Conservation (phyloP, 495 filamentous ascomycete species). For the Trichocladium uniseriatum region DNA sequence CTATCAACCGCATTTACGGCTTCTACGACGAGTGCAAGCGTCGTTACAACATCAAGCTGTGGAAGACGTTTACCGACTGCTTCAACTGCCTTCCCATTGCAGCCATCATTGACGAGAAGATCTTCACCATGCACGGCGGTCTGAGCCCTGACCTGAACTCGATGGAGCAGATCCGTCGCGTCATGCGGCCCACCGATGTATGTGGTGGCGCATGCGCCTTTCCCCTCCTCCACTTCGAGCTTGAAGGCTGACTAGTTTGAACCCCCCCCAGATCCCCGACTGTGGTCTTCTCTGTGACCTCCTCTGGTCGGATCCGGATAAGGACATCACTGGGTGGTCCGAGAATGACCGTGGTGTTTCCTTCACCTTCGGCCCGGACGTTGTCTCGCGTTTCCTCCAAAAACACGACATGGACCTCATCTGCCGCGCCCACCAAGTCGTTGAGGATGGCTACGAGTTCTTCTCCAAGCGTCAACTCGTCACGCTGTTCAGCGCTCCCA, state of each 20-base stretch:
- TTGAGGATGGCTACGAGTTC: conserved; percentile 98
- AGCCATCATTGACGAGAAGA: conserved; percentile 99
- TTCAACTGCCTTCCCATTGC: conserved; percentile 99
- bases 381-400: conserved; percentile 95
- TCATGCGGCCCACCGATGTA: conserved; percentile 99
- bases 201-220: conserved; percentile 6
- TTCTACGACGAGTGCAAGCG: conserved; percentile 99
- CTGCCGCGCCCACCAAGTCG: conserved; percentile 97
- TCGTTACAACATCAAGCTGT: conserved; percentile 99
- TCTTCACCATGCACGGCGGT: conserved; percentile 99
- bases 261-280: conserved; percentile 84
- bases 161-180: conserved; percentile 98
- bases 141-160: conserved; percentile 96
- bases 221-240: background rate
- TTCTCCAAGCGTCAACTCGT: conserved; percentile 98
- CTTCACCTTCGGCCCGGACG: conserved; percentile 98
- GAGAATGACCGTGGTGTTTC: conserved; percentile 98
- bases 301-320: conserved; percentile 97
- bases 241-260: conserved; percentile 21
- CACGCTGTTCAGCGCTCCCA: conserved; percentile 94
- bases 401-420: conserved; percentile 99
- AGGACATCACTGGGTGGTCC: conserved; percentile 99
- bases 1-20: conserved; percentile 99
- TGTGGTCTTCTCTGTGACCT: conserved; percentile 96
- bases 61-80: conserved; percentile 99